phyloP scores from a whole-genome alignment of 2,329 filamentous ascomycete species.

The Botrytis deweyae region DNA sequence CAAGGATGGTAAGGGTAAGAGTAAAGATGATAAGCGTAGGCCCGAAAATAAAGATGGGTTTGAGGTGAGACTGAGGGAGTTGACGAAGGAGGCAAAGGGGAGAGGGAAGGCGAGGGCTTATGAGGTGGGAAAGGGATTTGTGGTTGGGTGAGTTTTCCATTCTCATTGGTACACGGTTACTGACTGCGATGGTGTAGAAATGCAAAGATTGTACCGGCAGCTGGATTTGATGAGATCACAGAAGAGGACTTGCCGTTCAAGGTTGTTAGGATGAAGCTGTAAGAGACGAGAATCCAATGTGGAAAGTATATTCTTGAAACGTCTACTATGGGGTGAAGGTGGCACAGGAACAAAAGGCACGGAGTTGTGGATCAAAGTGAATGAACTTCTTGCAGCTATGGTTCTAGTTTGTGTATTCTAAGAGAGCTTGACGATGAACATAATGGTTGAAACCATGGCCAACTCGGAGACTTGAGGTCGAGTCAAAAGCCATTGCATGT shows the following conservation, averaged over 20 bases:
- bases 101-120: constrained; percentile 21
- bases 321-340: neutral
- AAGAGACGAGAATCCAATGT: neutral
- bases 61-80: constrained; percentile 26
- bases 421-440: neutral
- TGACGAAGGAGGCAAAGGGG: constrained; percentile 8
- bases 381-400: neutral
- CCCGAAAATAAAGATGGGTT: constrained; percentile 1
- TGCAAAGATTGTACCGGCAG: neutral
- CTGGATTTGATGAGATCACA: constrained; percentile 3
- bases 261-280: constrained; percentile 15
- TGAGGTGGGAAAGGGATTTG: constrained; percentile 8
- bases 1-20: neutral
- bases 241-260: constrained; percentile 20
- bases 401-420: neutral
- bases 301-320: neutral
- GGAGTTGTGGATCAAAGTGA: neutral
- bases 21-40: neutral
- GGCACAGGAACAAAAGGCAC: neutral
- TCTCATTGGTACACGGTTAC: neutral
- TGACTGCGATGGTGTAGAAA: neutral
- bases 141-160: constrained; percentile 3
- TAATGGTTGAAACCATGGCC: too few species aligned
- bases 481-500: neutral
- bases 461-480: neutral